Evolutionary conservation across 73 alveolate genomes (phyloP).

Genomic region (Halteria grandinella): DNA sequence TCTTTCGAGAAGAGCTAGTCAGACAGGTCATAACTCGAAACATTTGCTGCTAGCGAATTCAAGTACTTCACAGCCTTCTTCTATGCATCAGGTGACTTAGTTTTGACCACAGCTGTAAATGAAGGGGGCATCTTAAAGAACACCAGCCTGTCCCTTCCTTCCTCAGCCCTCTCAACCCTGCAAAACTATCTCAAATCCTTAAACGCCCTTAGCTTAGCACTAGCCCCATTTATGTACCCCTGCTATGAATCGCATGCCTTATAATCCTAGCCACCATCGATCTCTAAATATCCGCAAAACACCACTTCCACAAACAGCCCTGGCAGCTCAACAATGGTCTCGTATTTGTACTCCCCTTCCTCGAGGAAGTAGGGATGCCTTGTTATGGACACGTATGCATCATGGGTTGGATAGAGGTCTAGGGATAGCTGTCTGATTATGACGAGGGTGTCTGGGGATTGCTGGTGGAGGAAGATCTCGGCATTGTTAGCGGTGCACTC

Average conservation of each 20-base stretch:
- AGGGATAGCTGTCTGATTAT: slow-evolving; percentile 36
- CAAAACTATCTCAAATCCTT: slow-evolving; percentile 20
- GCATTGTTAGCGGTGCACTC: slow-evolving; percentile 31
- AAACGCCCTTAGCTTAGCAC: neutral
- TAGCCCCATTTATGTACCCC: slow-evolving; percentile 15
- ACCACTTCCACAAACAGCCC: slow-evolving; percentile 48
- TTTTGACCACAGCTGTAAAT: slow-evolving; percentile 39
- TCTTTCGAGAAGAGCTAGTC: slow-evolving; percentile 1
- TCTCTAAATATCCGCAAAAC: slow-evolving; percentile 23
- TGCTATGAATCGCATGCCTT: too few species aligned
- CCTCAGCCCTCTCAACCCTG: slow-evolving; percentile 16
- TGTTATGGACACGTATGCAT: slow-evolving; percentile 47
- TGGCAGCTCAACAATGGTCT: slow-evolving; percentile 61
- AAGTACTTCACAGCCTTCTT: slow-evolving; percentile 17
- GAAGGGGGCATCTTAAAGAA: slow-evolving; percentile 61
- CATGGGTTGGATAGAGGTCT: slow-evolving; percentile 24
- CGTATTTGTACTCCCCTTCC: slow-evolving; percentile 28
- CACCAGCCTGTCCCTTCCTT: slow-evolving; percentile 3
- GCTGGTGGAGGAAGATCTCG: slow-evolving; percentile 62
- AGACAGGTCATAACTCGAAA: neutral
- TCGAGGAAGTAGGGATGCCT: slow-evolving; percentile 23
- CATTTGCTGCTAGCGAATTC: neutral
- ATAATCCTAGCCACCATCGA: neutral
- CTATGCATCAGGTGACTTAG: neutral
- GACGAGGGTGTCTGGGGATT: slow-evolving; percentile 35